phyloP scores from a whole-genome alignment of 495 filamentous ascomycete species.

The Podospora didyma region DNA sequence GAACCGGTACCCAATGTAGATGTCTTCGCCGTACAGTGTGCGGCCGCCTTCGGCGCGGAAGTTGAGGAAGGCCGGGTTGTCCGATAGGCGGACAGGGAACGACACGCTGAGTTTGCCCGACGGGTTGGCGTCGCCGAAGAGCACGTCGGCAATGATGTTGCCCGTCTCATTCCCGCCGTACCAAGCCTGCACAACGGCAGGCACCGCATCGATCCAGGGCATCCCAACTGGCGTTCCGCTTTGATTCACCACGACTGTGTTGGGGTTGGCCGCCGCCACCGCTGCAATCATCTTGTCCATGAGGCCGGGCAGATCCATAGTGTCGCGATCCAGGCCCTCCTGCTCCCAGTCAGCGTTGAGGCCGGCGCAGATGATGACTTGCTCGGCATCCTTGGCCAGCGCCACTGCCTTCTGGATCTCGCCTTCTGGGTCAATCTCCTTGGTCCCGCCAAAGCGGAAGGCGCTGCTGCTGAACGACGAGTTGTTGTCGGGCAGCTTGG shows the following conservation, averaged over 20 bases:
- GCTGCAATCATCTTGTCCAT: conserved; percentile 55
- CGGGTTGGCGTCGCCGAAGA: conserved; percentile 64
- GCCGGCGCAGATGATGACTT: conserved; percentile 59
- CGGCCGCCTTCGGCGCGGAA: conserved; percentile 65
- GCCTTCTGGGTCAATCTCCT: conserved; percentile 53
- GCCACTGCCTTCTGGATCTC: conserved; percentile 59
- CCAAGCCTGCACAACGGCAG: conserved; percentile 54
- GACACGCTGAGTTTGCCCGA: conserved; percentile 63
- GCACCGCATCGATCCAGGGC: conserved; percentile 55
- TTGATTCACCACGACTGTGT: conserved; percentile 59
- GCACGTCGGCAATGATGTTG: conserved; percentile 61
- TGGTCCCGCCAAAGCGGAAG: conserved; percentile 59
- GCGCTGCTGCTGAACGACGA: conserved; percentile 59
- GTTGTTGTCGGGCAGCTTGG: conserved; percentile 51
- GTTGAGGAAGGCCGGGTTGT: conserved; percentile 74
- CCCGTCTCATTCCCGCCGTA: conserved; percentile 60
- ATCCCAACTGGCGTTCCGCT: conserved; percentile 63
- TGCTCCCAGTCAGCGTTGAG: conserved; percentile 63
- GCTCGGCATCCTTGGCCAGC: conserved; percentile 58
- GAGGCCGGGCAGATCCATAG: conserved; percentile 56
- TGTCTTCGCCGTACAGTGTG: conserved; percentile 71
- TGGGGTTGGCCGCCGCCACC: conserved; percentile 53
- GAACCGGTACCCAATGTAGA: conserved; percentile 74
- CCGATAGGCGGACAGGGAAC: conserved; percentile 62
- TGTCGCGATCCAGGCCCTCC: conserved; percentile 59